Percentiles rank a stretch among this genome's conserved stretches.
Conservation (phyloP, 805 yeast genomes). For the Candida nonsorbophila region DNA sequence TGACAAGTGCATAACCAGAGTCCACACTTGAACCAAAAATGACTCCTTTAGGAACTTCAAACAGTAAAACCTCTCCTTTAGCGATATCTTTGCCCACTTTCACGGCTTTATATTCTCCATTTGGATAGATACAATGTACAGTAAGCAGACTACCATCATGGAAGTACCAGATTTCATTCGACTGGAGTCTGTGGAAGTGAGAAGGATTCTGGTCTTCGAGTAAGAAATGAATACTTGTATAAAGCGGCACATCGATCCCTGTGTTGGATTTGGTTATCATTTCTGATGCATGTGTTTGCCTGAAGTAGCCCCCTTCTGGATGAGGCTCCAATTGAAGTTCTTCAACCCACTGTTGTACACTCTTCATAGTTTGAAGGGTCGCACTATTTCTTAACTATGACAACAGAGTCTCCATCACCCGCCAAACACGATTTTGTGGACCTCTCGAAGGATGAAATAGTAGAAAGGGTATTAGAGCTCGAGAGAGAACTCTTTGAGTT, state of each 20-base stretch:
- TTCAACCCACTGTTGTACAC: slow-evolving; percentile 10
- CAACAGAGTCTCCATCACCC: no score
- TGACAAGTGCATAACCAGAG: slow-evolving; percentile 14
- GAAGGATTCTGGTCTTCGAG: slow-evolving; percentile 15
- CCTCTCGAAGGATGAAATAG: slow-evolving; percentile 7
- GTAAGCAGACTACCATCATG: slow-evolving; percentile 17
- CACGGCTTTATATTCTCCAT: slow-evolving; percentile 12
- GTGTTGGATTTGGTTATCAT: slow-evolving; percentile 11
- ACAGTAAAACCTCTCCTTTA: slow-evolving; percentile 14
- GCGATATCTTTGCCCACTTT: slow-evolving; percentile 11
- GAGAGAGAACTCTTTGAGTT: slow-evolving; percentile 36
- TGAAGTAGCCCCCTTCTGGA: slow-evolving; percentile 19
- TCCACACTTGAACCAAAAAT: slow-evolving; percentile 18
- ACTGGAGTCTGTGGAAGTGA: slow-evolving; percentile 14
- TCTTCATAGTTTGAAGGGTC: slow-evolving; percentile 3
- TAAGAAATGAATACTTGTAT: slow-evolving; percentile 16
- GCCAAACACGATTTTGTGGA: neutral
- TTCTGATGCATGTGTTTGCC: slow-evolving; percentile 10
- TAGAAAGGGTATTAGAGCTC: slow-evolving; percentile 24
- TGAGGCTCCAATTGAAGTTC: slow-evolving; percentile 10
- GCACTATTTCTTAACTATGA: neutral
- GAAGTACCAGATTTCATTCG: slow-evolving; percentile 19
- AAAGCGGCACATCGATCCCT: slow-evolving; percentile 16
- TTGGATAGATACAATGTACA: slow-evolving; percentile 15
- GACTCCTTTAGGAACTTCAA: slow-evolving; percentile 15